phyloP scores from a whole-genome alignment of 2,329 filamentous ascomycete species.

The Neonectria sp. region DNA sequence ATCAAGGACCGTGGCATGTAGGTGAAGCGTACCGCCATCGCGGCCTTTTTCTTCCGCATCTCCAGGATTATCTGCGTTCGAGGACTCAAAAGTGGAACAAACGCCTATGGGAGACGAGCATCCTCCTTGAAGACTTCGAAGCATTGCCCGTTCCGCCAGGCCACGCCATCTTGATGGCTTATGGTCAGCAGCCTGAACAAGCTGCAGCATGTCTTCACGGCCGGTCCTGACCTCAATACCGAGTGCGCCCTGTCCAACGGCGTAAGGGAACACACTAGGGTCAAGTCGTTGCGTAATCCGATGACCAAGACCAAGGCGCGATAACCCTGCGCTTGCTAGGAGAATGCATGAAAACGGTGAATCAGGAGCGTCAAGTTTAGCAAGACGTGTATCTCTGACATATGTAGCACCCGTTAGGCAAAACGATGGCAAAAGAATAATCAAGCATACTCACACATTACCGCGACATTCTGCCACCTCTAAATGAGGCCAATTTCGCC shows the following conservation, averaged over 20 bases:
- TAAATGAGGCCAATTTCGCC: background rate
- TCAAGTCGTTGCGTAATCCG: background rate
- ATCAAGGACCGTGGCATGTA: background rate
- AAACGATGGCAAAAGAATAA: background rate
- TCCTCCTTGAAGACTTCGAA: background rate
- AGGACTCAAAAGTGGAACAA: background rate
- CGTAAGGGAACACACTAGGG: background rate
- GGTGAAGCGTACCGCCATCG: background rate
- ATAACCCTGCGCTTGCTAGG: background rate
- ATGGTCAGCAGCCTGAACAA: background rate
- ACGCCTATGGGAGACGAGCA: slow-evolving; percentile 3
- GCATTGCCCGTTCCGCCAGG: background rate
- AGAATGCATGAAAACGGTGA: slow-evolving; percentile 7
- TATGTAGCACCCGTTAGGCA: background rate
- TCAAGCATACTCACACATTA: background rate
- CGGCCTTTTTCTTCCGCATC: background rate
- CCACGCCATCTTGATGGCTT: background rate
- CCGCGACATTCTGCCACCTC: slow-evolving; percentile 1
- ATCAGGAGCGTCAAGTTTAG: background rate
- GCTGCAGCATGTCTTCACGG: background rate
- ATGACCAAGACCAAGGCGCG: background rate
- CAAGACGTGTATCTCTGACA: background rate
- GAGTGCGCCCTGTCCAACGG: background rate
- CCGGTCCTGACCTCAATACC: background rate
- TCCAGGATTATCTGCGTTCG: background rate